Percentiles rank a stretch among this genome's conserved stretches.
These are phyloP conservation scores for Cubamyces sp. DNA, from an alignment of 768 basidiomycete genomes.

Conservation along the genomic window DNA sequence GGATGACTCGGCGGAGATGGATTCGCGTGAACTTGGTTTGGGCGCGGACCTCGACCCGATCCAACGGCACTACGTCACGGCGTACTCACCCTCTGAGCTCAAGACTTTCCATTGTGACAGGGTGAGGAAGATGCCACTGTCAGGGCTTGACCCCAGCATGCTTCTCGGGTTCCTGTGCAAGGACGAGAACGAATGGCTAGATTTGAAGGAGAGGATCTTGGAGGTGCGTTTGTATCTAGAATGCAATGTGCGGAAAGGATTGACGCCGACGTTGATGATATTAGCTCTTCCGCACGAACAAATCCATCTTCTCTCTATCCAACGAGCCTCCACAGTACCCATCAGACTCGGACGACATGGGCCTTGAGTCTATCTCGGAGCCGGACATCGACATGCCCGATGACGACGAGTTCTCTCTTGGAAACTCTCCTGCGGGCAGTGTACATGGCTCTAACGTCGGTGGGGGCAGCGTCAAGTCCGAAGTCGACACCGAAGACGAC, in stretches of 20 bases:
- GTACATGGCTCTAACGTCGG: slow-evolving; percentile 42
- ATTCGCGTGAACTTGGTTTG: slow-evolving; percentile 42
- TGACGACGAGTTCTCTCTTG: slow-evolving; percentile 58
- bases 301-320: slow-evolving; percentile 83
- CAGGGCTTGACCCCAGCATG: slow-evolving; percentile 95
- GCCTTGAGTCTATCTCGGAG: slow-evolving; percentile 82
- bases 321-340: slow-evolving; percentile 89
- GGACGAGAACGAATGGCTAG: slow-evolving; percentile 84
- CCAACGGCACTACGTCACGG: slow-evolving; percentile 67
- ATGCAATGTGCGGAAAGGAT: background rate
- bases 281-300: slow-evolving; percentile 49
- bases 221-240: slow-evolving; percentile 57
- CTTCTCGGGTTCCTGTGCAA: slow-evolving; percentile 88
- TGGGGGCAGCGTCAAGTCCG: slow-evolving; percentile 47
- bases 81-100: slow-evolving; percentile 75
- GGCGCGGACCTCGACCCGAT: slow-evolving; percentile 46
- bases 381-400: slow-evolving; percentile 67
- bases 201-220: slow-evolving; percentile 70
- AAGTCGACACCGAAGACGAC: slow-evolving; percentile 74
- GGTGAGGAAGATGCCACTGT: slow-evolving; percentile 91
- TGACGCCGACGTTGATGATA: background rate
- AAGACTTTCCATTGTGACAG: slow-evolving; percentile 97
- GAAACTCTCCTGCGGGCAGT: slow-evolving; percentile 21
- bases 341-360: slow-evolving; percentile 76
- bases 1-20: slow-evolving; percentile 37